phyloP scores from a whole-genome alignment of 305 asterid genomes.

The Fraxinus floribunda region DNA sequence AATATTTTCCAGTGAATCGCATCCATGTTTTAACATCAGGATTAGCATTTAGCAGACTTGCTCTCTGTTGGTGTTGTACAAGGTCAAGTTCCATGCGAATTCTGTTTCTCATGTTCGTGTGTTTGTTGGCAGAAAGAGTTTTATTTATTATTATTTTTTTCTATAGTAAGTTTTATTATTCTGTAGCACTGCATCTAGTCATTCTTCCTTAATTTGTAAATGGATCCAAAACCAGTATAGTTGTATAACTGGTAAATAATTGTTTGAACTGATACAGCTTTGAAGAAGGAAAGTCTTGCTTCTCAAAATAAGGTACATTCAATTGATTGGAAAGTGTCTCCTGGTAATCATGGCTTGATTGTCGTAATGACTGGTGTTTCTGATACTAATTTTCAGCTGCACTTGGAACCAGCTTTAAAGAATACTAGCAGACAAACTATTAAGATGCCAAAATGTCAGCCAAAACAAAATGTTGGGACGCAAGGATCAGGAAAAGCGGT shows the following conservation, averaged over 20 bases:
- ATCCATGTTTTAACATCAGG: background rate
- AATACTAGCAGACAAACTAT: constrained; percentile 42
- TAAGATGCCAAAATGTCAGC: constrained; percentile 47
- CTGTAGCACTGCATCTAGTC: background rate
- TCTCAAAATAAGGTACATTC: constrained; percentile 56
- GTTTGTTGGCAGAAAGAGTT: background rate
- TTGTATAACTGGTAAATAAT: constrained; percentile 4
- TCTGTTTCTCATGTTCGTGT: constrained; percentile 2
- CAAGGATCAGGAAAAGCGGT: constrained; percentile 46
- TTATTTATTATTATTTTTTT: background rate
- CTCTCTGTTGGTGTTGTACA: constrained; percentile 8
- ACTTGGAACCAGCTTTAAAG: constrained; percentile 45
- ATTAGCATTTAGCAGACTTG: constrained; percentile 8
- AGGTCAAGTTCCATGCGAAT: background rate
- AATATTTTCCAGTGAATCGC: background rate
- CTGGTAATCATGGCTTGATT: constrained; percentile 5
- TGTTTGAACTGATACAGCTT: constrained; percentile 48
- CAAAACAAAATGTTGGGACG: constrained; percentile 48
- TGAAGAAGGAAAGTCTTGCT: constrained; percentile 45
- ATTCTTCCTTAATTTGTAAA: constrained; percentile 10
- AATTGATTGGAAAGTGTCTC: constrained; percentile 16
- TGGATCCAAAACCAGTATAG: constrained; percentile 7
- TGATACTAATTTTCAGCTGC: constrained; percentile 39
- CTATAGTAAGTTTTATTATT: background rate
- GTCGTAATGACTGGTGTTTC: constrained; percentile 12